phyloP scores from a whole-genome alignment of 345 rosid genomes.

The Citrus reticulata region DNA sequence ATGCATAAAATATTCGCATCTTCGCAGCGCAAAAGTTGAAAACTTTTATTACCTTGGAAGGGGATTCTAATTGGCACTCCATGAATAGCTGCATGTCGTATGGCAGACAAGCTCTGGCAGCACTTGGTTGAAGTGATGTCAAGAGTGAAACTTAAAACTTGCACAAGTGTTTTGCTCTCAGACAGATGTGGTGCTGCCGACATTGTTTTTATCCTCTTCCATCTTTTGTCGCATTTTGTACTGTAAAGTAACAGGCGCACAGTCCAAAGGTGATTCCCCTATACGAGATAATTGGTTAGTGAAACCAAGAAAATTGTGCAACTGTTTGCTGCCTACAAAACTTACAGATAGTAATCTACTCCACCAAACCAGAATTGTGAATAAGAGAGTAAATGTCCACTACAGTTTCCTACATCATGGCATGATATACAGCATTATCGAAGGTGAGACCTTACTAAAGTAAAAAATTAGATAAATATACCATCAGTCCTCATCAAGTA shows the following conservation, averaged over 20 bases:
- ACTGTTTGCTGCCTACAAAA: not conserved
- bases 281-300: not conserved
- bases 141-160: constrained; percentile 8
- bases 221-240: constrained; percentile 76
- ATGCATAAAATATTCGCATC: not conserved
- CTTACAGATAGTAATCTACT: not conserved
- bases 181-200: not conserved
- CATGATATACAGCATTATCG: not conserved
- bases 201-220: constrained; percentile 28
- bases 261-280: constrained; percentile 93
- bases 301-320: not conserved
- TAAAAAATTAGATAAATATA: not conserved
- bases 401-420: not conserved
- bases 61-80: not conserved
- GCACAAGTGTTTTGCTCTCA: not conserved
- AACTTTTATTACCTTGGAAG: constrained; percentile 8
- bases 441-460: not conserved
- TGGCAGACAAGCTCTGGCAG: constrained; percentile 6
- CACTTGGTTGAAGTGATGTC: not conserved
- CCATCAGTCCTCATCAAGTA: not conserved
- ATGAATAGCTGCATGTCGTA: constrained; percentile 6
- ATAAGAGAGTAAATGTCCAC: not conserved
- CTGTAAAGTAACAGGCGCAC: constrained; percentile 83
- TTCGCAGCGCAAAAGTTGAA: not conserved
- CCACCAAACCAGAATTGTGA: not conserved